phyloP scores from a whole-genome alignment of 2,329 filamentous ascomycete species.

The Cladosporium sp. region DNA sequence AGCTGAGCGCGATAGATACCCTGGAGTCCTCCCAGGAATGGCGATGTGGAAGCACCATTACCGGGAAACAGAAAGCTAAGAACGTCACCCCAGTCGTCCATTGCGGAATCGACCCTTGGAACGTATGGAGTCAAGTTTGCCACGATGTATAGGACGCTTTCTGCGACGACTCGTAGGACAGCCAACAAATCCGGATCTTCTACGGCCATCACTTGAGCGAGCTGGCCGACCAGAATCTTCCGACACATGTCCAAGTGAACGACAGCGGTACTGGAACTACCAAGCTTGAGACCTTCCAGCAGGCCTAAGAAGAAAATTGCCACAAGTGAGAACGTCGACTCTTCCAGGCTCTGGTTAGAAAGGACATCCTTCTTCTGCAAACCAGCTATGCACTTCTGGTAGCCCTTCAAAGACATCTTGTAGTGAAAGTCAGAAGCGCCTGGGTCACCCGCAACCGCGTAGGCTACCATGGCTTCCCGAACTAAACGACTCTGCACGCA shows the following conservation, averaged over 20 bases:
- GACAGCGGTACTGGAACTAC: constrained; percentile 15
- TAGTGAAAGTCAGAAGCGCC: constrained; percentile 5
- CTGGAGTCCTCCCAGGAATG: constrained; percentile 17
- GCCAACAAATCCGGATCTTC: constrained; percentile 3
- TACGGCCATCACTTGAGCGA: not conserved
- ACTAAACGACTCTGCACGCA: constrained; percentile 16
- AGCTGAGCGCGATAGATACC: constrained; percentile 16
- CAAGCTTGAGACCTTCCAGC: constrained; percentile 14
- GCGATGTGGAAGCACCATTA: constrained; percentile 11
- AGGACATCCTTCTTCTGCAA: constrained; percentile 1
- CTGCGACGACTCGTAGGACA: constrained; percentile 17
- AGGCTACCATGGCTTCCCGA: constrained; percentile 17
- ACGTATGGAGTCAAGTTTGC: constrained; percentile 12
- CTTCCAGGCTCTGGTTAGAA: not conserved
- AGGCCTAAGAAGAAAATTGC: not conserved
- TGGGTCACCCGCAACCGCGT: constrained; percentile 8
- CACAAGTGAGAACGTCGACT: not conserved
- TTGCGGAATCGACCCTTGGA: not conserved
- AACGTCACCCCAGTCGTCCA: constrained; percentile 11
- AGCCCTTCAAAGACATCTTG: constrained; percentile 15
- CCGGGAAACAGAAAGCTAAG: constrained; percentile 8
- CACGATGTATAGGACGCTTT: constrained; percentile 18
- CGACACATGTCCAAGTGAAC: constrained; percentile 19
- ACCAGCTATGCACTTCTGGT: constrained; percentile 15
- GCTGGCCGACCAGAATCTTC: constrained; percentile 9